Conservation (phyloP, 148 eudicot genomes). For the Spergularia marina region DNA sequence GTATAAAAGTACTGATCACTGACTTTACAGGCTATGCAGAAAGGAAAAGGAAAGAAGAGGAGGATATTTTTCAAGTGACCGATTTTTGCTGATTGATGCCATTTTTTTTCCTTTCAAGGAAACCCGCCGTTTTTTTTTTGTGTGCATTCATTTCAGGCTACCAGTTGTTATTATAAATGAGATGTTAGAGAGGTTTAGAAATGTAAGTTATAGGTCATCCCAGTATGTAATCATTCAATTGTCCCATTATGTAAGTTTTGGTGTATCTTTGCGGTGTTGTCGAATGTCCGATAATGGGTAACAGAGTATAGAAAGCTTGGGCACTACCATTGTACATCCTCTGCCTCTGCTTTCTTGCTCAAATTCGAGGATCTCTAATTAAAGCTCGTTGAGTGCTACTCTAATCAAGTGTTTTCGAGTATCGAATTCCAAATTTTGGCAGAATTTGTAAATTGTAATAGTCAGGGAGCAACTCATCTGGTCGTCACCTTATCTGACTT, state of each 20-base stretch:
- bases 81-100: slow-evolving; percentile 14
- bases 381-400: no score
- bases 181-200: slow-evolving; percentile 1
- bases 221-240: slow-evolving; percentile 10
- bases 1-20: not conserved
- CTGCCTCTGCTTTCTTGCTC: not conserved
- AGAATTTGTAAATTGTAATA: no score
- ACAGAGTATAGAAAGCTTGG: not conserved
- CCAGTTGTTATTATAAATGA: slow-evolving; percentile 2
- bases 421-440: no score
- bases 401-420: no score
- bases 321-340: not conserved
- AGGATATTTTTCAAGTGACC: slow-evolving; percentile 23
- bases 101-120: not conserved
- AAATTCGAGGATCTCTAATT: not conserved
- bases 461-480: no score
- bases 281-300: not conserved
- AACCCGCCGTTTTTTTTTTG: not conserved
- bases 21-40: slow-evolving; percentile 30
- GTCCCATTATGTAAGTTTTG: slow-evolving; percentile 5
- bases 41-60: slow-evolving; percentile 31
- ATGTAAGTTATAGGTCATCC: slow-evolving; percentile 30
- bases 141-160: slow-evolving; percentile 16
- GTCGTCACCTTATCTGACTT: no score
- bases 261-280: not conserved